Evolutionary conservation across 106 monocot species (phyloP), one percentile per base, ranked within the genome.

Genomic region (Dendrobium officinale): DNA sequence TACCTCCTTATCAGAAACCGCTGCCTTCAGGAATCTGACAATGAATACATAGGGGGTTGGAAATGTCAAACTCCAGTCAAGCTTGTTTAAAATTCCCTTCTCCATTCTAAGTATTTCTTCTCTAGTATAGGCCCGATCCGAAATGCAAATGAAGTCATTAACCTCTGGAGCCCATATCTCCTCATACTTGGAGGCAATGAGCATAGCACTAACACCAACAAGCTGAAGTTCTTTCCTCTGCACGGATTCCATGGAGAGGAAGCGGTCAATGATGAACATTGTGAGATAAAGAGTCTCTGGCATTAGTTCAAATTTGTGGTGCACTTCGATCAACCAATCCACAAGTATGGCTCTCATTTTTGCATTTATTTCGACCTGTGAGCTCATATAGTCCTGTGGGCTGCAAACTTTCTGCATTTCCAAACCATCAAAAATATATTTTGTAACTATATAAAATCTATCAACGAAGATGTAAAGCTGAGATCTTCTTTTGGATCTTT

Each of bases 101-200:
- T 93, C 93, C 88, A 64, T 88, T 0, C 20, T 55, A 47, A 93
- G 82, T 27, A 93, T 79, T 80, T 87, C 82, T 18, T 82, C 82
- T 76, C 90, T 81, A 9, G 55, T 74, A 42, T 91, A 93, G 6
- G 91, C 87, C 4, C 70, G 56, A 47, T 93, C 91, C 16, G 93
- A 91, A 47, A 93, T 91, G 77, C 82, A 84, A 10, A 91, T 83
- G 86, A 93, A 93, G 24, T 93, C 93, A 40, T 86, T 74, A 9
- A 92, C 84, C 87, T 89, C 86, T 0, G 93, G 93, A 81, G 89
- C 89, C 91, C 91, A 93, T 6, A 93, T 91, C 68, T 93, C 93
- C 64, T 93, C 93, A 42, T 91, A 93, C 74, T 93, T 93, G 84
- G 87, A 87, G n/a, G 93, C 93, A 31, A 93, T 87, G 67, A 93